Percentiles rank a stretch among this genome's conserved stretches.
phyloP scores from a whole-genome alignment of 169 alveolate species.

The Eimeria praecox region DNA sequence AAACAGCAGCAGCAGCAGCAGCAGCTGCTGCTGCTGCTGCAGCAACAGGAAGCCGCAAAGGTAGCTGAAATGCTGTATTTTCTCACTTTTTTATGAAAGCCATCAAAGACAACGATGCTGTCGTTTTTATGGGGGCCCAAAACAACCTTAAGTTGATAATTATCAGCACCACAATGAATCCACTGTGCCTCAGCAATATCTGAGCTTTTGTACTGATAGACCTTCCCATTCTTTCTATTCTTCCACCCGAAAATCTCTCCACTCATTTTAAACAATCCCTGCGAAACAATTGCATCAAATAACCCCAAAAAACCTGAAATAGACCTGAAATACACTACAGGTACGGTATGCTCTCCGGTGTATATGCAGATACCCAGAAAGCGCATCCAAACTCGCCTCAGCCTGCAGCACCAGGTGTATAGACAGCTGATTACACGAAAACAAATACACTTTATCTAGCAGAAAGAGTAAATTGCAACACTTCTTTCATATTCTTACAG shows the following conservation, averaged over 20 bases:
- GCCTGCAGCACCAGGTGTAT: background rate
- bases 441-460: background rate
- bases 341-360: background rate
- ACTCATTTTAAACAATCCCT: slow-evolving; percentile 94
- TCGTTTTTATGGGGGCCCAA: slow-evolving; percentile 87
- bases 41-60: background rate
- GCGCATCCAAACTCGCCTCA: background rate
- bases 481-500: slow-evolving; percentile 26
- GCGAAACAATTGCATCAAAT: background rate
- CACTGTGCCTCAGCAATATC: slow-evolving; percentile 90
- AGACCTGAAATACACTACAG: background rate
- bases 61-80: background rate
- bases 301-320: background rate
- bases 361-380: background rate
- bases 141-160: slow-evolving; percentile 88
- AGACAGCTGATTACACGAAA: background rate
- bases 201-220: slow-evolving; percentile 90
- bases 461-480: background rate
- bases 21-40: no score
- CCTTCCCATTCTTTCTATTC: slow-evolving; percentile 93
- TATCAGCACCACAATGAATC: slow-evolving; percentile 89
- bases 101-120: slow-evolving; percentile 86
- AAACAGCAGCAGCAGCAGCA: no score
- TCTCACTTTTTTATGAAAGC: slow-evolving; percentile 88
- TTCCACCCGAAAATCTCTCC: slow-evolving; percentile 95